Percentiles rank a stretch among this genome's conserved stretches.
phyloP scores from a whole-genome alignment of 2,329 filamentous ascomycete species.

The Apiospora kogelbergensis region DNA sequence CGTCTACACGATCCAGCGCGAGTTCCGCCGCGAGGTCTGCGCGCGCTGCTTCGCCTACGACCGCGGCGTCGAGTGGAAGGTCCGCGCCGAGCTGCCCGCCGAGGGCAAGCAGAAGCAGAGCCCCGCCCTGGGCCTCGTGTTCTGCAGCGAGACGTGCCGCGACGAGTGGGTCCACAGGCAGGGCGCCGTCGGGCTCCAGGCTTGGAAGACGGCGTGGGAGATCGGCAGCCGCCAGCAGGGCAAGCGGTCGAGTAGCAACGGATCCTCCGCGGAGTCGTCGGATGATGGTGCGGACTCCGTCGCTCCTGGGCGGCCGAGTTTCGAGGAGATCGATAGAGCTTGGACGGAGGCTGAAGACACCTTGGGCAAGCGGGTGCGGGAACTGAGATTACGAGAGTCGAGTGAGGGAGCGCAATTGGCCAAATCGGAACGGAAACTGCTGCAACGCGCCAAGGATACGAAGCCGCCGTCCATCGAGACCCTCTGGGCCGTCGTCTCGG shows the following conservation, averaged over 20 bases:
- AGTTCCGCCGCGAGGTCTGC: constrained; percentile 11
- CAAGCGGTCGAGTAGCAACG: neutral
- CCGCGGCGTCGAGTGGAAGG: constrained; percentile 10
- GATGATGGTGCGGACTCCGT: neutral
- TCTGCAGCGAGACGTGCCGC: constrained; percentile 6
- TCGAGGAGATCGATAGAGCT: neutral
- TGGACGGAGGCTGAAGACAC: neutral
- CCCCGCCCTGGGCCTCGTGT: neutral
- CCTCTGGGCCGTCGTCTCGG: constrained; percentile 7
- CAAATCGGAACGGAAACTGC: neutral
- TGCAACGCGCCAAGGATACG: constrained; percentile 8
- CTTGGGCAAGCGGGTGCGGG: neutral
- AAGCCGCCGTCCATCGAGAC: neutral
- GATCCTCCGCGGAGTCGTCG: neutral
- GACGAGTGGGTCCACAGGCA: constrained; percentile 1
- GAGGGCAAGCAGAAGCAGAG: constrained; percentile 10
- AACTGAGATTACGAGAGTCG: neutral
- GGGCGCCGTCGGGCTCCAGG: neutral
- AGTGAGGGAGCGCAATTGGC: neutral
- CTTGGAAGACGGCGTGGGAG: constrained; percentile 9
- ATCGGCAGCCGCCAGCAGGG: constrained; percentile 7
- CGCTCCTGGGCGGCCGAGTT: neutral
- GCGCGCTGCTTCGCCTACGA: constrained; percentile 9
- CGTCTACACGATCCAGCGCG: constrained; percentile 9
- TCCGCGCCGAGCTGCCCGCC: neutral